A percentile compares a stretch with the other conserved stretches of the same genome.
Evolutionary conservation across 805 yeast genomes (phyloP).

Genomic region (Kuraishia floccosa): DNA sequence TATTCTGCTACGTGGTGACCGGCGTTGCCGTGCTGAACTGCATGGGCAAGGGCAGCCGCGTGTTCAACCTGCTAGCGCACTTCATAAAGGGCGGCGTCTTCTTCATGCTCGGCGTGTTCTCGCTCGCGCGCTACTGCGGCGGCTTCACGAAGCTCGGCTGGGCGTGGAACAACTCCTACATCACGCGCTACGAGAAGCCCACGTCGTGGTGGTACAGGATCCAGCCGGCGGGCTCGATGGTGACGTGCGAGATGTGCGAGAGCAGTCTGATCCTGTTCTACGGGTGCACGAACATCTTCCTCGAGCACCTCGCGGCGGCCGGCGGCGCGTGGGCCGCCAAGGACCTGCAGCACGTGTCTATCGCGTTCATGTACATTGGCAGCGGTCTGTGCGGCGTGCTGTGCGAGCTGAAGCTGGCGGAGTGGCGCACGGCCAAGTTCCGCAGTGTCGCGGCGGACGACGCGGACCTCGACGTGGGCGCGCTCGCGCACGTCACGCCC

Average conservation of each 20-base stretch:
- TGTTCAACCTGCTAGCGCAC: conserved; percentile 85
- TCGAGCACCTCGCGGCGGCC: conserved; percentile 74
- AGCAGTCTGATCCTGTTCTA: conserved; percentile 72
- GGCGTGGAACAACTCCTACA: conserved; percentile 68
- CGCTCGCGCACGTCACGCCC: conserved; percentile 31
- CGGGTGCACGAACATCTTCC: conserved; percentile 80
- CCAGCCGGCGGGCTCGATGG: conserved; percentile 28
- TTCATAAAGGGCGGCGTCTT: conserved; percentile 95
- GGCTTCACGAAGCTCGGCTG: conserved; percentile 66
- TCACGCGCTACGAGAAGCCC: conserved; percentile 12
- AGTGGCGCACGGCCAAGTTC: conserved; percentile 38
- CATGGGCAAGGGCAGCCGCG: conserved; percentile 54
- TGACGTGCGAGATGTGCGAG: conserved; percentile 83
- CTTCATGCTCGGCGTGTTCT: conserved; percentile 58
- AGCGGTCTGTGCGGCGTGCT: conserved; percentile 87
- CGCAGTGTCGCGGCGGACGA: conserved; percentile 5
- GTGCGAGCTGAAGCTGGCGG: conserved; percentile 53
- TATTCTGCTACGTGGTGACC: conserved; percentile 40
- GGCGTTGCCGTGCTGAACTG: conserved; percentile 57
- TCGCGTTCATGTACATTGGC: conserved; percentile 87
- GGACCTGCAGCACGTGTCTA: conserved; percentile 82
- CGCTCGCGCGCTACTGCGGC: conserved; percentile 86
- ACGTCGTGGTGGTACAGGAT: conserved; percentile 20
- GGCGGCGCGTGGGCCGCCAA: conserved; percentile 86
- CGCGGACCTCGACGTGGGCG: conserved; percentile 8